These are phyloP conservation scores for Fusarium tuaranense DNA, from an alignment of 2,329 filamentous ascomycete genomes.

Conservation along the genomic window DNA sequence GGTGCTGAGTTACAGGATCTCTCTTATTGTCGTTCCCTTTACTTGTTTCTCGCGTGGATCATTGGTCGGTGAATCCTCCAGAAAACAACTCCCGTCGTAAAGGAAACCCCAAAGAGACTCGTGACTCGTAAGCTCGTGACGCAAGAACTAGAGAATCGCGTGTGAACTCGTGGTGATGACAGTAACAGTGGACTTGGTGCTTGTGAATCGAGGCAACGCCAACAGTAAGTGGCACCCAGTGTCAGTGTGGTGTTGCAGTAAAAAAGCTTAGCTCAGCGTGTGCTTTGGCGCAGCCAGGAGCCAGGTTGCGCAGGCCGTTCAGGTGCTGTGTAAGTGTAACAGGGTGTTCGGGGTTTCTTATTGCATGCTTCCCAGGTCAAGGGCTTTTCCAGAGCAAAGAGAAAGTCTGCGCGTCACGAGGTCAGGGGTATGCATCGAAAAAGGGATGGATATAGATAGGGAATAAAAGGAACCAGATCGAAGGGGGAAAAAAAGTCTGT, in stretches of 20 bases:
- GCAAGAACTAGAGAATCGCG: slow-evolving; percentile 33
- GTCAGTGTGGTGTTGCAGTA: slow-evolving; percentile 24
- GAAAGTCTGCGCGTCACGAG: slow-evolving; percentile 40
- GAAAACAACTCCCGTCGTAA: slow-evolving; percentile 20
- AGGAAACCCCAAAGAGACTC: slow-evolving; percentile 22
- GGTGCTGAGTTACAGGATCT: slow-evolving; percentile 22
- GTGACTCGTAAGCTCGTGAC: slow-evolving; percentile 42
- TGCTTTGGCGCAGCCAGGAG: slow-evolving; percentile 20
- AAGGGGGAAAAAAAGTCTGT: slow-evolving; percentile 24
- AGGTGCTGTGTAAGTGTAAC: slow-evolving; percentile 46
- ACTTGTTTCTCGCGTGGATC: slow-evolving; percentile 20
- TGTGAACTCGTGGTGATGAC: slow-evolving; percentile 29
- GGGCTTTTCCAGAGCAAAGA: slow-evolving; percentile 21
- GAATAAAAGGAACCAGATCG: slow-evolving; percentile 22
- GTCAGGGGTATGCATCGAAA: slow-evolving; percentile 26
- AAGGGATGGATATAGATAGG: slow-evolving; percentile 28
- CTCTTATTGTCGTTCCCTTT: slow-evolving; percentile 20
- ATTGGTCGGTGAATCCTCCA: slow-evolving; percentile 10
- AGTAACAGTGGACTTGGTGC: slow-evolving; percentile 34
- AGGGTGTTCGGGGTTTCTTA: slow-evolving; percentile 21
- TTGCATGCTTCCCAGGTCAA: slow-evolving; percentile 28
- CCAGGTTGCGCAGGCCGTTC: slow-evolving; percentile 28
- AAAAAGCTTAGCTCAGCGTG: slow-evolving; percentile 39
- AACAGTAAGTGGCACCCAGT: slow-evolving; percentile 24
- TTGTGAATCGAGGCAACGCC: slow-evolving; percentile 32